phyloP scores from a whole-genome alignment of 2,329 filamentous ascomycete species.

The Cadophora luteo-olivacea region DNA sequence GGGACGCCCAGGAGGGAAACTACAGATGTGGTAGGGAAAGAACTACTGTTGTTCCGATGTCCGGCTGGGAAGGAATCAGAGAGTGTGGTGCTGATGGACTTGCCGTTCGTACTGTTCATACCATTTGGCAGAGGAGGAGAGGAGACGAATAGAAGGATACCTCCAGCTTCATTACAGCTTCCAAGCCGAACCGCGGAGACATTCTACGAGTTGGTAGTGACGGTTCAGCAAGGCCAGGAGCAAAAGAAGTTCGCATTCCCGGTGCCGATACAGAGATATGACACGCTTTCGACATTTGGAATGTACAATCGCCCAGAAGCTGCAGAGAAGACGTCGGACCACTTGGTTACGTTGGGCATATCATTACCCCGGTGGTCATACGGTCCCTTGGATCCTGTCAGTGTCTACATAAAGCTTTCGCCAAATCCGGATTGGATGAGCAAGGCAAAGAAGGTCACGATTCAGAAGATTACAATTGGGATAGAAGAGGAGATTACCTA shows the following conservation, averaged over 20 bases:
- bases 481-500: slow-evolving; percentile 99
- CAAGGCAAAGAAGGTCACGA: slow-evolving; percentile 90
- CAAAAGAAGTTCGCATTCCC: slow-evolving; percentile 93
- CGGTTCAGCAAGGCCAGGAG: slow-evolving; percentile 87
- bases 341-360: slow-evolving; percentile 89
- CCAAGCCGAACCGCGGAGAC: slow-evolving; percentile 95
- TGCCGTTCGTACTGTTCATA: slow-evolving; percentile 97
- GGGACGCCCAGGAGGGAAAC: slow-evolving; percentile 90
- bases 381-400: slow-evolving; percentile 92
- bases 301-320: slow-evolving; percentile 98
- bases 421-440: slow-evolving; percentile 91
- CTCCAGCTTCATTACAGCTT: slow-evolving; percentile 88
- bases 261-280: slow-evolving; percentile 89
- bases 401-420: slow-evolving; percentile 91
- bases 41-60: slow-evolving; percentile 90
- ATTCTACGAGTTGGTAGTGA: slow-evolving; percentile 95
- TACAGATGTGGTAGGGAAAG: slow-evolving; percentile 92
- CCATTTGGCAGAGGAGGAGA: slow-evolving; percentile 91
- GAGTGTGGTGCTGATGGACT: slow-evolving; percentile 91
- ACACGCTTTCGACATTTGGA: slow-evolving; percentile 96
- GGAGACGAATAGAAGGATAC: slow-evolving; percentile 87
- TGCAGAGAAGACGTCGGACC: slow-evolving; percentile 84
- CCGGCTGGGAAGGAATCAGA: slow-evolving; percentile 84
- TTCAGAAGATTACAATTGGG: slow-evolving; percentile 89
- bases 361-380: slow-evolving; percentile 96